Conservation (phyloP, 2,329 filamentous ascomycete species). For the Fusarium liriodendri region DNA sequence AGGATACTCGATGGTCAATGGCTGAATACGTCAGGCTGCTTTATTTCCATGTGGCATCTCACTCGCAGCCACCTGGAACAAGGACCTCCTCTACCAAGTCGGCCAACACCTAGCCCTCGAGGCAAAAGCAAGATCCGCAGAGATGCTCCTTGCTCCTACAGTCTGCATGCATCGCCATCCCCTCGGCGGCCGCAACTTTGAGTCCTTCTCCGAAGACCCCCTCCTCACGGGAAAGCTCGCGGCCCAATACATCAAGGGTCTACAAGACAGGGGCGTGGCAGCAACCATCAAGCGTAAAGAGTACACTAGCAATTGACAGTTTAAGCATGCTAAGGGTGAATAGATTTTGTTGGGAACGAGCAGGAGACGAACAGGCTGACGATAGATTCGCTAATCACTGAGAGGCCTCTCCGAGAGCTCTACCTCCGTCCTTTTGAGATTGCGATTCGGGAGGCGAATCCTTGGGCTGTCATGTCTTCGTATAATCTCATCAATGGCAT, state of each 20-base stretch:
- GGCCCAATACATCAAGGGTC: constrained; percentile 76
- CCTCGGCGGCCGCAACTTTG: constrained; percentile 86
- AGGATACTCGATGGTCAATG: accelerated
- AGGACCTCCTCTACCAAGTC: constrained; percentile 74
- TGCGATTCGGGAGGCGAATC: constrained; percentile 74
- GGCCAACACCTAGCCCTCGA: constrained; percentile 79
- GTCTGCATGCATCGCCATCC: constrained; percentile 86
- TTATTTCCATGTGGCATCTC: constrained; percentile 84
- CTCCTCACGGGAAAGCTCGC: constrained; percentile 80
- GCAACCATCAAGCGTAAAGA: constrained; percentile 80
- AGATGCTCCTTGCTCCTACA: constrained; percentile 80
- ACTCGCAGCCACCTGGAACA: constrained; percentile 83
- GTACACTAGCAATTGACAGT: background rate
- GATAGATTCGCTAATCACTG: constrained; percentile 72
- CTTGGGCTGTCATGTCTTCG: constrained; percentile 76
- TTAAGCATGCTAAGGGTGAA: background rate
- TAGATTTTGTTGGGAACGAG: constrained; percentile 78
- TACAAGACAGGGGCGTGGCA: constrained; percentile 79
- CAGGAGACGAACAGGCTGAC: constrained; percentile 69
- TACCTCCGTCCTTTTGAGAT: constrained; percentile 83
- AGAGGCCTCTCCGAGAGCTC: constrained; percentile 74
- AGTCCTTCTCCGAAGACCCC: constrained; percentile 88
- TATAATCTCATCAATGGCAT: constrained; percentile 76
- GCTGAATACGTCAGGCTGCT: constrained; percentile 65
- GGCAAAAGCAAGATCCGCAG: constrained; percentile 76